Evolutionary conservation across 1,284 basidiomycete genomes (phyloP), one percentile per base, ranked within the genome.

Genomic region (Cryptococcus sp.): DNA sequence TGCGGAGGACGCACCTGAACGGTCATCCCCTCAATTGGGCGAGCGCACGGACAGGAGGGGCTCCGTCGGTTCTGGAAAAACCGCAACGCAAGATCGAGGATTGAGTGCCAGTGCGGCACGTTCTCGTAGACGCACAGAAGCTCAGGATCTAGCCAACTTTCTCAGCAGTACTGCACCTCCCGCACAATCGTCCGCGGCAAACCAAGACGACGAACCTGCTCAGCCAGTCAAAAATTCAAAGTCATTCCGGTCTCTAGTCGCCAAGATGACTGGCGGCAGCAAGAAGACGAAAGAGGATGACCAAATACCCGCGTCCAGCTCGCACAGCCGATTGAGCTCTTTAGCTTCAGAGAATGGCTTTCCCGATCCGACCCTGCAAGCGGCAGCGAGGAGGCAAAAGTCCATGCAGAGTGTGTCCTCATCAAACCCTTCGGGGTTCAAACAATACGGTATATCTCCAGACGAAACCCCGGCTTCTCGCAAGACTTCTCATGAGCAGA

Each of bases 131-230:
- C 30, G 30, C 8, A 35, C 30, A 35, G 64, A 67, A 57, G 67
- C 70, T 13, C 70, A 70, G 30, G 77, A 78, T 23, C 58, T 78
- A 35, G 73, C 73, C 0, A 70, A 73, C 41, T 78, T 78, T 52
- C 64, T 78, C 49, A 63, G 64, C 19, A 62, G 58, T 11, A 70
- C 69, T 0, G 58, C 69, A 0, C 73, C 71, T 13, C 59, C 64
- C 15, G 39, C 16, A 13, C n/a, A 35, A 17, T 42, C 43, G 11
- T 49, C 58, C 3, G 42, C 50, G 23, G 51, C 54, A 50, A 17
- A 39, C 20, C 48, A 48, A 3, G 19, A 46, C 16, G 25, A 47
- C 43, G 30, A 59, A 35, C 55, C 63, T 7, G 57, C 56, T 30
- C 42, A 57, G 20, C 55, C 68, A 16, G 51, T 57, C 15, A 65